These are phyloP conservation scores for Catharanthus roseus DNA, from an alignment of 257 asterid genomes.

Conservation along the genomic window DNA sequence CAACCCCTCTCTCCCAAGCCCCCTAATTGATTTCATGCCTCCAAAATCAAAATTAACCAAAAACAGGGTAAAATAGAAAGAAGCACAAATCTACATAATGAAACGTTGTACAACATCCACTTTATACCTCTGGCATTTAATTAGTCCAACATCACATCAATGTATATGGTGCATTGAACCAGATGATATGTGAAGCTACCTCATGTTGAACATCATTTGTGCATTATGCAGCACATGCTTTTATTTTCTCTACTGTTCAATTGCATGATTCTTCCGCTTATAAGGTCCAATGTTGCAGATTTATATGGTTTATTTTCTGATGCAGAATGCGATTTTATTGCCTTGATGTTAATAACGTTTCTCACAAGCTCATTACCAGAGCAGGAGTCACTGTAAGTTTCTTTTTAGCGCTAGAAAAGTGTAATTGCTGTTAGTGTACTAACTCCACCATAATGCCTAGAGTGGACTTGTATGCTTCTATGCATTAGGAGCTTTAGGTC, in stretches of 20 bases:
- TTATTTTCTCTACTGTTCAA: background rate
- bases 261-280: background rate
- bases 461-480: background rate
- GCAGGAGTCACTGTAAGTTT: conserved; percentile 88
- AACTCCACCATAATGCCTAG: background rate
- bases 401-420: conserved; percentile 7
- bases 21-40: background rate
- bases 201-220: background rate
- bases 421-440: background rate
- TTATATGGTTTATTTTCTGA: conserved; percentile 5
- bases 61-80: background rate
- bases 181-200: background rate
- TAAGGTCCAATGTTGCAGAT: background rate
- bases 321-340: conserved; percentile 69
- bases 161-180: background rate
- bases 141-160: background rate
- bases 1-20: too few species aligned
- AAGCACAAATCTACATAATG: background rate
- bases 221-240: background rate
- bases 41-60: background rate
- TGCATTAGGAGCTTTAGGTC: background rate
- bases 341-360: conserved; percentile 76
- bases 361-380: conserved; percentile 75
- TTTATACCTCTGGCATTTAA: background rate
- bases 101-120: background rate